Evolutionary conservation across 345 rosid genomes (phyloP), one percentile per base, ranked within the genome.

Genomic region (Geranium brycei): DNA sequence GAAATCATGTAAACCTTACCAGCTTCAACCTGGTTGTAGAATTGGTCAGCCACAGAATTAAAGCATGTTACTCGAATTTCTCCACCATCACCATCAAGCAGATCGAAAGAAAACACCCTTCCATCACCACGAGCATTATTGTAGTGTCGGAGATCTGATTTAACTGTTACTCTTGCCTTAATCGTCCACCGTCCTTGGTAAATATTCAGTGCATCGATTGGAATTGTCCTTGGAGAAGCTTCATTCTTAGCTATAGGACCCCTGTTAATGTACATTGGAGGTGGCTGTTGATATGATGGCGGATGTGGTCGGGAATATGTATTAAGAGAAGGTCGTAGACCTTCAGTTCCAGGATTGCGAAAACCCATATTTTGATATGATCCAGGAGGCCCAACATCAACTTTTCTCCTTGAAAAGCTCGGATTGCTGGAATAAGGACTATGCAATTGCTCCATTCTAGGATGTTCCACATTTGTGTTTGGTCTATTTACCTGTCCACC

Each of bases 21-120:
- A 40, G 77, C 73, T 74, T 87, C 90, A 78, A 92, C 85, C 82
- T 77, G 78, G 74, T 81, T 70, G 72, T 78, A 87, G 71, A 92
- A 89, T 35, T 80, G 86, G 71, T 87, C 98, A 64, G 84, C 98
- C 72, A 82, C 89, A 51, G 88, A 79, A 64, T 92, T 92, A 60
- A 86, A 92, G 79, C 98, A 87, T 17, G 97, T 89, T 61, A 79
- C 97, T 53, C 95, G 75, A 65, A 92, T 92, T 76, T 92, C 98
- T 57, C 98, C 98, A 28, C 91, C 91, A 63, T 74, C 91, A 51
- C 88, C 79, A 77, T 92, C 96, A 71, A 92, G 93, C 55, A 89
- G 87, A 76, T 92, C 98, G 60, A 87, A 92, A 68, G 85, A 83
- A 75, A 92, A 89, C 28, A 92, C 87, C 62, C 89, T 89, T 23